Evolutionary conservation across 345 rosid genomes (phyloP), one percentile per base, ranked within the genome.

Genomic region (Bruguiera gymnorhiza): DNA sequence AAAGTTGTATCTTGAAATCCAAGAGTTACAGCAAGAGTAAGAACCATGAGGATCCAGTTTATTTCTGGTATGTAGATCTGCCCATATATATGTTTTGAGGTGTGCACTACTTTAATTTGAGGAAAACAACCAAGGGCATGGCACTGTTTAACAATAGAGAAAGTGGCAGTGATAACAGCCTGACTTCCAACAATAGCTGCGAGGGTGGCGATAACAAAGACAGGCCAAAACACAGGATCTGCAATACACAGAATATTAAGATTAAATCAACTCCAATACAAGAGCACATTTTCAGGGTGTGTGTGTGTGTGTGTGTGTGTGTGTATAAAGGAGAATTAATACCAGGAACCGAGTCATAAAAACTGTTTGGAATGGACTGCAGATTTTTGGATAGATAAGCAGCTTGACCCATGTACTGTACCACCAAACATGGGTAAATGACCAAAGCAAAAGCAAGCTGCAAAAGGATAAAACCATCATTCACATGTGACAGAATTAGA

Each of bases 341-440:
- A 93, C 97, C 86, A 63, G 98, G 98, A 75, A 93, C 76, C 23
- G 98, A 91, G 72, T 76, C 76, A 77, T 81, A 93, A 76, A 93
- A 93, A 76, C 88, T 85, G 77, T 86, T 46, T 31, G 77, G 31
- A 51, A 89, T 67, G 30, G 79, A 80, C 2, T 21, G 23, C 23
- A 78, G 82, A 79, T 91, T 71, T 82, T 82, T 89, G 32, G 98
- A 93, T 72, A 93, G 85, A 83, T 81, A 93, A 39, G 98, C 97
- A 80, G 97, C 96, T 79, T 93, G 98, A 53, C 96, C 98, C 98
- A 93, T 91, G 83, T 93, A 93, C 78, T 93, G 98, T 67, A 91
- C 84, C 72, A 91, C 96, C 88, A 93, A 82, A 81, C 97, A 91
- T 10, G 97, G 98, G 79, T 93, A 93, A 74, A 93, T 76, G 23